Conservation (phyloP, 2,329 filamentous ascomycete genomes). For the Lasiodiplodia hormozganensis region DNA sequence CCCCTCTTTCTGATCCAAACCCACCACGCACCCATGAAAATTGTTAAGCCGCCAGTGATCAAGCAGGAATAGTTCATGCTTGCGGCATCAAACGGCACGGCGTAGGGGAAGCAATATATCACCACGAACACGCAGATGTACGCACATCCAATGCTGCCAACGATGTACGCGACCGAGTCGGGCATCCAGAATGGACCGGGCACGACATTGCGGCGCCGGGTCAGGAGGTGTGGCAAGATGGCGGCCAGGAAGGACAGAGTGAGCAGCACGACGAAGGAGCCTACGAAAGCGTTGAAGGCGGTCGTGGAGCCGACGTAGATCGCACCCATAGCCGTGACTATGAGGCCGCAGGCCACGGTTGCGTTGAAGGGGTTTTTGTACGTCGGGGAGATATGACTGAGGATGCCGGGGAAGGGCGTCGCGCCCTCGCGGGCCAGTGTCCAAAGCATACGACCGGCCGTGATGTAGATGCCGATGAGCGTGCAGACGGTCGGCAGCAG, state of each 20-base stretch:
- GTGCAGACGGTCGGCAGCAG: slow-evolving; percentile 61
- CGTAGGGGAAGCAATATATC: slow-evolving; percentile 66
- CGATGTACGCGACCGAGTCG: slow-evolving; percentile 33
- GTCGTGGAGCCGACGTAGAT: slow-evolving; percentile 72
- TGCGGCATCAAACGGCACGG: slow-evolving; percentile 52
- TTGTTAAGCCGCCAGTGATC: slow-evolving; percentile 59
- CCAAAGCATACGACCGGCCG: slow-evolving; percentile 68
- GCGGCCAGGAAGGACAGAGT: slow-evolving; percentile 67
- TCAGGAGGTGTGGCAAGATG: slow-evolving; percentile 60
- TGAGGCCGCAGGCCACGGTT: slow-evolving; percentile 57
- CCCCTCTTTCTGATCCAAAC: slow-evolving; percentile 29
- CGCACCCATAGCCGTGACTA: slow-evolving; percentile 64
- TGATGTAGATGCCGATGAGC: slow-evolving; percentile 65
- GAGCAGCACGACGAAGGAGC: slow-evolving; percentile 63
- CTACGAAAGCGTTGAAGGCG: slow-evolving; percentile 72
- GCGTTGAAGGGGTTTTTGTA: slow-evolving; percentile 63
- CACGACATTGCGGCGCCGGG: slow-evolving; percentile 49
- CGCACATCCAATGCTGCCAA: slow-evolving; percentile 56
- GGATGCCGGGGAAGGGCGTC: slow-evolving; percentile 58
- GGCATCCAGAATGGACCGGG: slow-evolving; percentile 67
- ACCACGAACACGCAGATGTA: slow-evolving; percentile 69
- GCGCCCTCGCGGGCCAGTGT: slow-evolving; percentile 65
- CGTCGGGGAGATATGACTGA: slow-evolving; percentile 55
- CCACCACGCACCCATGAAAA: slow-evolving; percentile 58
- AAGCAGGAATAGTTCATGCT: slow-evolving; percentile 63